These are phyloP conservation scores for Leccinum griseonigrum DNA, from an alignment of 1,284 basidiomycete species.

Conservation along the genomic window DNA sequence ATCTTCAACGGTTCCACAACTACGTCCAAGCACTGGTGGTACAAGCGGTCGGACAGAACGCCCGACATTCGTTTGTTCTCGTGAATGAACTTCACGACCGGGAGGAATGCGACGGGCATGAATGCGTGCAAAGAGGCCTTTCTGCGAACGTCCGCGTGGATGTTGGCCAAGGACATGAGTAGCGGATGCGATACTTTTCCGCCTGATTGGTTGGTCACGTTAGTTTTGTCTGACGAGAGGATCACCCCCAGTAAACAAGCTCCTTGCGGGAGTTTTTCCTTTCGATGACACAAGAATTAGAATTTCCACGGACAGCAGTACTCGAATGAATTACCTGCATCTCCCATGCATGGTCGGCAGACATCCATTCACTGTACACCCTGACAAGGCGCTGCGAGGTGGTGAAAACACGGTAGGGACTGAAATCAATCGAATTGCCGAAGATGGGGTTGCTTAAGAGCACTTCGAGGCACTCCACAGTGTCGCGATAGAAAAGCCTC, in stretches of 20 bases:
- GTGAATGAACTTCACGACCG: conserved; percentile 28
- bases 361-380: background rate
- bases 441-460: background rate
- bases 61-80: background rate
- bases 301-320: background rate
- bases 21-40: background rate
- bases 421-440: background rate
- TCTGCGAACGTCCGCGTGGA: conserved; percentile 26
- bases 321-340: conserved; percentile 5
- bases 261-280: background rate
- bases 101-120: conserved; percentile 30
- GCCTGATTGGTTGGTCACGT: conserved; percentile 32
- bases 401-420: background rate
- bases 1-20: background rate
- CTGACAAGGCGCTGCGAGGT: background rate
- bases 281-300: background rate
- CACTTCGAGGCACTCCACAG: background rate
- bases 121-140: conserved; percentile 31
- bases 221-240: conserved; percentile 34
- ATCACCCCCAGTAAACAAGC: conserved; percentile 17
- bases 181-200: conserved; percentile 32
- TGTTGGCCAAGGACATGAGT: conserved; percentile 34
- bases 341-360: background rate
- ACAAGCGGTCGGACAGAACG: background rate
- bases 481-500: background rate